Conservation (phyloP, 106 monocot genomes). For the Phalaenopsis equestris region DNA sequence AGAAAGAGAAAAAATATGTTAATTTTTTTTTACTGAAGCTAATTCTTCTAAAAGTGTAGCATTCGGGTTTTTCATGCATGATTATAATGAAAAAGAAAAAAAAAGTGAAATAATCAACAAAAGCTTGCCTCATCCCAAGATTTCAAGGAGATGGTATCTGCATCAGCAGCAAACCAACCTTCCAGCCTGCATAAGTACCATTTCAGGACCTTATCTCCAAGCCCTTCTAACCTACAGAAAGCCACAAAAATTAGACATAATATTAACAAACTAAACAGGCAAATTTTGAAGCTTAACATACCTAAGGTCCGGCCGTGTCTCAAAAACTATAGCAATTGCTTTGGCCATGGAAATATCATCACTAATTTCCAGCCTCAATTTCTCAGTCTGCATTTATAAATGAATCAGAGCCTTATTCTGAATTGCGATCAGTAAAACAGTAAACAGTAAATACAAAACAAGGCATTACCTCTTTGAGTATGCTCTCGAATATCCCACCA, state of each 20-base stretch:
- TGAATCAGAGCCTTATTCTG: background rate
- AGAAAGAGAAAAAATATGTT: no score
- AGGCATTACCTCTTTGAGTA: constrained; percentile 58
- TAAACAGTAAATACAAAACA: background rate
- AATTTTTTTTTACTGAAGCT: no score
- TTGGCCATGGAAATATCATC: constrained; percentile 75
- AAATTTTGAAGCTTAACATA: constrained; percentile 3
- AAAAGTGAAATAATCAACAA: background rate
- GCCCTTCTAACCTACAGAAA: constrained; percentile 63
- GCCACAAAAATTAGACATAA: constrained; percentile 2
- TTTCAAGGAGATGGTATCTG: constrained; percentile 75
- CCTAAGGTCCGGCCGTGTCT: constrained; percentile 67
- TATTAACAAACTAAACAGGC: background rate
- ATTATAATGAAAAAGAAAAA: background rate
- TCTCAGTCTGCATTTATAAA: constrained; percentile 53
- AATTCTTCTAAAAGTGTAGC: no score
- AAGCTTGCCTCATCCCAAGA: constrained; percentile 80
- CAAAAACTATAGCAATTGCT: constrained; percentile 55
- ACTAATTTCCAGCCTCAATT: constrained; percentile 46
- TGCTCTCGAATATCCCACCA: constrained; percentile 65
- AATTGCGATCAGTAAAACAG: background rate
- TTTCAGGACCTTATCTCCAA: constrained; percentile 71
- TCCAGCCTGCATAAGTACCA: constrained; percentile 99
- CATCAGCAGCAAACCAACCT: constrained; percentile 99
- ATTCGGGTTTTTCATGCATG: background rate